Evolutionary conservation across 345 rosid genomes (phyloP), one percentile per base, ranked within the genome.

Genomic region (Populus davidiana): DNA sequence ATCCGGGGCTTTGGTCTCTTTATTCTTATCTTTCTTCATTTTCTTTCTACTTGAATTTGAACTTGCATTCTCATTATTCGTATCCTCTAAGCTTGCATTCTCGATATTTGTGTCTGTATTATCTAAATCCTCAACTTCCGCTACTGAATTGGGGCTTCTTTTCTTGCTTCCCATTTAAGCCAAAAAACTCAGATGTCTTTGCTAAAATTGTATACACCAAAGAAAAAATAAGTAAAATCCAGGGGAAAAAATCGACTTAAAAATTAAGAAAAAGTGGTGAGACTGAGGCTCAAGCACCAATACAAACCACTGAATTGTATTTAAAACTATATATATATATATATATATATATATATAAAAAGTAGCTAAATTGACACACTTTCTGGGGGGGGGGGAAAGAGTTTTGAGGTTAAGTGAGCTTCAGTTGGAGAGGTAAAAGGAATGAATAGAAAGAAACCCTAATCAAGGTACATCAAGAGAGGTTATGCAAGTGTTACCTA

Each of bases 161-260:
- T 87, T 92, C 86, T 88, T 92, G 75, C 79, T 84, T 25, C 84
- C 93, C 95, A 92, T 92, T 76, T 78, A 67, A 23, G 67, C 68
- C 21, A 52, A 70, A 71, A 76, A 72, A 21, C 9, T 29, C 76
- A 47, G 64, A n/a, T 66, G 4, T 35, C 33, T 35, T 41, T 6
- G 38, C 36, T 56, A 0, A 38, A 49, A 47, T 25, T 44, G 43
- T 25, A 35, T 27, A 38, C 63, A 21, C 41, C 25, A 56, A 38
- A 23, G 13, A 35, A 23, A 38, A 13, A 72, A 56, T 14, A 72
- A 52, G 21, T 8, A 20, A 20, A 72, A 33, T 21, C 71, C 36
- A 21, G 44, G 44, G 3, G 2, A 68, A 68, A 68, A 21, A 6
- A 8, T 18, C 29, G 23, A 23, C 64, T 23, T 59, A 13, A 59